Evolutionary conservation across 495 filamentous ascomycete genomes (phyloP).

Genomic region (Jackrogersella minutella): DNA sequence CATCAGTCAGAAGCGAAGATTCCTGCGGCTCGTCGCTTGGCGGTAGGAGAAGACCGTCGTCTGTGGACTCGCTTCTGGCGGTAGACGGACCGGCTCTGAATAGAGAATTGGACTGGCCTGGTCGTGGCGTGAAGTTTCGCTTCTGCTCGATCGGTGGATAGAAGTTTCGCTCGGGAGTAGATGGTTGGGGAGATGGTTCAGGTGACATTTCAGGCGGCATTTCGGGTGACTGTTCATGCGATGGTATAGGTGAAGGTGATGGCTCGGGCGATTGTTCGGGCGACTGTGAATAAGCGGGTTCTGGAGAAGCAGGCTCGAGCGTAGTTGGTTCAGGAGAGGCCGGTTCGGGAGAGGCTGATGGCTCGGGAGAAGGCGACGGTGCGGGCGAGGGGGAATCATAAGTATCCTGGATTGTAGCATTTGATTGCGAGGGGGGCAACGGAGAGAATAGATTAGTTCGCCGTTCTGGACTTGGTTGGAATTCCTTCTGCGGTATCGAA

Average conservation of each 20-base stretch:
- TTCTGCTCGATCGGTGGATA: conserved; percentile 55
- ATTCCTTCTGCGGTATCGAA: conserved; percentile 44
- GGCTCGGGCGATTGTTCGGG: conserved; percentile 5
- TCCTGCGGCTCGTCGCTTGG: conserved; percentile 41
- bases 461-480: conserved; percentile 32
- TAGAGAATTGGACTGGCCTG: conserved; percentile 46
- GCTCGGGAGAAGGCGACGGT: conserved; percentile 13
- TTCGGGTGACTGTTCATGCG: background rate
- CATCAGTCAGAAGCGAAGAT: conserved; percentile 42
- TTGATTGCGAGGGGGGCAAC: conserved; percentile 23
- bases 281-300: background rate
- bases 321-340: background rate
- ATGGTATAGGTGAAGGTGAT: background rate
- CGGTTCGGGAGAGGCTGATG: conserved; percentile 19
- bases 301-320: conserved; percentile 4
- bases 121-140: conserved; percentile 59
- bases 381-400: conserved; percentile 20
- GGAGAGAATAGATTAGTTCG: conserved; percentile 41
- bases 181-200: conserved; percentile 29
- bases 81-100: conserved; percentile 41
- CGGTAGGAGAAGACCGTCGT: conserved; percentile 20
- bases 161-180: conserved; percentile 41
- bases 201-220: background rate
- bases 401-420: conserved; percentile 28
- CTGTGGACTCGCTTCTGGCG: background rate